These are phyloP conservation scores for Trichocladium uniseriatum DNA, from an alignment of 495 filamentous ascomycete genomes.

Conservation along the genomic window DNA sequence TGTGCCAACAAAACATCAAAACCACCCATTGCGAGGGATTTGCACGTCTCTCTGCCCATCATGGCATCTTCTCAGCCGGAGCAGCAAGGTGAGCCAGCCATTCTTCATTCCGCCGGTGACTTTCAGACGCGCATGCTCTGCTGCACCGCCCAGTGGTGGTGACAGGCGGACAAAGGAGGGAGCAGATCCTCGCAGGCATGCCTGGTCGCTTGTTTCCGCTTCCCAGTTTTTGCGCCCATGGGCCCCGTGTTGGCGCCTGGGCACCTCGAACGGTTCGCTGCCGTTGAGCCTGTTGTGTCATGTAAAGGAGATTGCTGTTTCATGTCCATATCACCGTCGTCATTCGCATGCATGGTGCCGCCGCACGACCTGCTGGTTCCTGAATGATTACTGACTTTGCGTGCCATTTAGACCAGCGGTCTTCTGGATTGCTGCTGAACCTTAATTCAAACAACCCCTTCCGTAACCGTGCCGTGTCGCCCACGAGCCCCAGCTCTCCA, in stretches of 20 bases:
- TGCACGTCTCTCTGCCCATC: conserved; percentile 10
- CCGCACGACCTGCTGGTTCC: conserved; percentile 18
- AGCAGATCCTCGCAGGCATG: conserved; percentile 13
- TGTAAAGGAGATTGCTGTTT: conserved; percentile 43
- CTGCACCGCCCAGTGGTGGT: conserved; percentile 12
- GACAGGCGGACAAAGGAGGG: conserved; percentile 7
- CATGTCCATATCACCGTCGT: conserved; percentile 38
- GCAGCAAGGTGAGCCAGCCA: conserved; percentile 25
- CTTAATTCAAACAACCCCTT: conserved; percentile 97
- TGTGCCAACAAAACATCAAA: conserved; percentile 3
- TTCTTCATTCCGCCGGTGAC: conserved; percentile 8
- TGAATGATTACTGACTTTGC: conserved; percentile 27
- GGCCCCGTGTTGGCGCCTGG: conserved; percentile 12
- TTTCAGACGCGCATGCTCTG: conserved; percentile 8
- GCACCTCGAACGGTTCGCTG: conserved; percentile 26
- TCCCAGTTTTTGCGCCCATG: conserved; percentile 25
- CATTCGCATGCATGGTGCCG: conserved; percentile 37
- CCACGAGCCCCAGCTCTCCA: conserved; percentile 38
- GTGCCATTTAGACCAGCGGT: conserved; percentile 32
- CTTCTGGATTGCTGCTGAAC: conserved; percentile 49
- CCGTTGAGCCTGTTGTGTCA: conserved; percentile 38
- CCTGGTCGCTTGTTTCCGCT: conserved; percentile 18
- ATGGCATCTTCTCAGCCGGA: conserved; percentile 26
- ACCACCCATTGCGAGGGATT: background rate
- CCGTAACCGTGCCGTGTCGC: conserved; percentile 77